Percentiles rank a stretch among this genome's conserved stretches.
Conservation (phyloP, 352 stramenopile species). For the Stephanocyclus meneghinianus region DNA sequence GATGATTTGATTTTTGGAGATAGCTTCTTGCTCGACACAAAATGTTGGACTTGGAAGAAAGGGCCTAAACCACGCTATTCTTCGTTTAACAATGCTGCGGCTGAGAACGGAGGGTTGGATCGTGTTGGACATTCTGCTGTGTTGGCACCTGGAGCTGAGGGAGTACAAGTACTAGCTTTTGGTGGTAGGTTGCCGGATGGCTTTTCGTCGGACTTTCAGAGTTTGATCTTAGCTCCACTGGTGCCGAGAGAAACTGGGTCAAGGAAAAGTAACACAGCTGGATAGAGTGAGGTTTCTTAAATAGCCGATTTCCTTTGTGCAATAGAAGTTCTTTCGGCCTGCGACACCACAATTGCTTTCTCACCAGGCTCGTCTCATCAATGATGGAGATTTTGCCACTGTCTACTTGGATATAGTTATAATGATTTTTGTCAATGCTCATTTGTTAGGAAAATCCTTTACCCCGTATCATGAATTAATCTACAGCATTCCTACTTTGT, state of each 20-base stretch:
- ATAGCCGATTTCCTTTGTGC: too few species aligned
- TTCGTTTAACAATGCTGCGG: conserved; percentile 6
- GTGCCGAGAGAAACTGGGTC: not conserved
- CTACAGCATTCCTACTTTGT: not conserved
- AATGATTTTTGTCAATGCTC: too few species aligned
- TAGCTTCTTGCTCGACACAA: conserved; percentile 88
- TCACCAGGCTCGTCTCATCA: too few species aligned
- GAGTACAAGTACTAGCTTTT: conserved; percentile 86
- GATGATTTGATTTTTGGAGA: conserved; percentile 86
- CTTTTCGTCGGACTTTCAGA: conserved; percentile 86
- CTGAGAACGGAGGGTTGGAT: conserved; percentile 57
- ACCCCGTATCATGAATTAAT: not conserved
- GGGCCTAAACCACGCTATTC: conserved; percentile 65
- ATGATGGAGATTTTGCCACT: too few species aligned
- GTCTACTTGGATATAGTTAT: too few species aligned
- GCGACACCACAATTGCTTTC: too few species aligned
- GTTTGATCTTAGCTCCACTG: conserved; percentile 39
- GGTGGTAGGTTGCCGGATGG: conserved; percentile 86
- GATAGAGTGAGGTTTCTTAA: not conserved
- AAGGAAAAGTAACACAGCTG: not conserved
- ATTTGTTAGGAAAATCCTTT: not conserved
- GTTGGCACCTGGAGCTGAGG: conserved; percentile 67
- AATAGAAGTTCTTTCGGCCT: too few species aligned
- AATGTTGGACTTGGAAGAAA: conserved; percentile 88
- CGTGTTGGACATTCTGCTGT: conserved; percentile 87